Evolutionary conservation across 257 asterid species (phyloP).

Genomic region (Ballota nigra): DNA sequence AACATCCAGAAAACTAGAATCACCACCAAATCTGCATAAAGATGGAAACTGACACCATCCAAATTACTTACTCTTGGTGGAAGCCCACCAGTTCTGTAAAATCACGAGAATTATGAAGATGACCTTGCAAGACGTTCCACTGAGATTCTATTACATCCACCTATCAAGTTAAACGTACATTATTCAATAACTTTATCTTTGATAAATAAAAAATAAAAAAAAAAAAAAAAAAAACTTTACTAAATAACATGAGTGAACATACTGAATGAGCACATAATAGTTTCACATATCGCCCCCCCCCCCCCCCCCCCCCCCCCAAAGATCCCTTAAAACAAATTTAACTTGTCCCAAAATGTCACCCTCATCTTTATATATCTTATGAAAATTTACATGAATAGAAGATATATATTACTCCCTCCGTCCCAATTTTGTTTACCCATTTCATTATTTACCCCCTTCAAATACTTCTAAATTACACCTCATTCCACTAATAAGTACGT

Average conservation of each 20-base stretch:
- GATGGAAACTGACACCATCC: slow-evolving; percentile 4
- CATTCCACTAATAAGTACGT: too few relatives aligned
- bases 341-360: neutral
- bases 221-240: slow-evolving; percentile 8
- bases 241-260: slow-evolving; percentile 5
- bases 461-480: too few relatives aligned
- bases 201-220: too few relatives aligned
- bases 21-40: neutral
- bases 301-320: neutral
- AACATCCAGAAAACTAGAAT: slow-evolving; percentile 11
- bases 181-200: slow-evolving; percentile 16
- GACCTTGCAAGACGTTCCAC: slow-evolving; percentile 94
- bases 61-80: slow-evolving; percentile 88
- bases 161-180: slow-evolving; percentile 40
- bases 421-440: too few relatives aligned
- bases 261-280: slow-evolving; percentile 1
- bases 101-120: slow-evolving; percentile 85
- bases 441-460: too few relatives aligned
- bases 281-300: neutral
- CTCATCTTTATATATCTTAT: neutral
- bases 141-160: slow-evolving; percentile 99
- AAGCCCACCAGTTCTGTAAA: slow-evolving; percentile 89
- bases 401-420: too few relatives aligned
- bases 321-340: neutral
- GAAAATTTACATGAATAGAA: too few relatives aligned